A percentile compares a stretch with the other conserved stretches of the same genome.
Conservation (phyloP, 192 early-diverging fungal genomes). For the Martensiomyces pterosporus region DNA sequence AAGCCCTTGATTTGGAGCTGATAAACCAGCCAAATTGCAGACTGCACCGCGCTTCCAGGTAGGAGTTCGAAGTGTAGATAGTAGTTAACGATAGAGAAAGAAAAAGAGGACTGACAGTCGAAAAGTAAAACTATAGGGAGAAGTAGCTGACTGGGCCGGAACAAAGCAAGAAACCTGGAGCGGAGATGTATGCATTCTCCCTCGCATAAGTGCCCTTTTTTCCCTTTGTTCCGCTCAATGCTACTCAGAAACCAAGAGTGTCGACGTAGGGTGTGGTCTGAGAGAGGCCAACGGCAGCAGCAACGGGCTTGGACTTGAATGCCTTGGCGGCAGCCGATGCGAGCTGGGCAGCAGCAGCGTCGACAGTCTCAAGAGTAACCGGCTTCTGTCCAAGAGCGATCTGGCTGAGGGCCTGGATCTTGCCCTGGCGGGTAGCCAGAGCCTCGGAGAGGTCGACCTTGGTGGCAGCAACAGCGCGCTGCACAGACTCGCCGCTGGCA, state of each 20-base stretch:
- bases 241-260: constrained; percentile 47
- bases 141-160: too few relatives aligned
- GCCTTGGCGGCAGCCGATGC: constrained; percentile 12
- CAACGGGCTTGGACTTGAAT: constrained; percentile 40
- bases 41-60: too few relatives aligned
- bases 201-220: too few relatives aligned
- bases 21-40: too few relatives aligned
- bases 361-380: constrained; percentile 20
- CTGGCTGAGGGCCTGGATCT: constrained; percentile 14
- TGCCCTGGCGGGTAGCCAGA: constrained; percentile 19
- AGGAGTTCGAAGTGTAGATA: too few relatives aligned
- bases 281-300: constrained; percentile 34
- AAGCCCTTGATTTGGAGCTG: too few relatives aligned
- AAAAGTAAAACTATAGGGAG: too few relatives aligned
- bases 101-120: too few relatives aligned
- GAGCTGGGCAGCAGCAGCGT: constrained; percentile 18
- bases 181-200: too few relatives aligned
- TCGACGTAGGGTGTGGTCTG: constrained; percentile 48
- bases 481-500: constrained; percentile 52
- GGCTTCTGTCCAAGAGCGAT: constrained; percentile 25
- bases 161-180: constrained; percentile 1
- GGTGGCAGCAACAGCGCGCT: constrained; percentile 56
- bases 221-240: too few relatives aligned
- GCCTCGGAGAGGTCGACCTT: constrained; percentile 24
- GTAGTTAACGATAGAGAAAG: too few relatives aligned